Evolutionary conservation across 2,329 filamentous ascomycete species (phyloP).

Genomic region (Aspergillus ibericus): DNA sequence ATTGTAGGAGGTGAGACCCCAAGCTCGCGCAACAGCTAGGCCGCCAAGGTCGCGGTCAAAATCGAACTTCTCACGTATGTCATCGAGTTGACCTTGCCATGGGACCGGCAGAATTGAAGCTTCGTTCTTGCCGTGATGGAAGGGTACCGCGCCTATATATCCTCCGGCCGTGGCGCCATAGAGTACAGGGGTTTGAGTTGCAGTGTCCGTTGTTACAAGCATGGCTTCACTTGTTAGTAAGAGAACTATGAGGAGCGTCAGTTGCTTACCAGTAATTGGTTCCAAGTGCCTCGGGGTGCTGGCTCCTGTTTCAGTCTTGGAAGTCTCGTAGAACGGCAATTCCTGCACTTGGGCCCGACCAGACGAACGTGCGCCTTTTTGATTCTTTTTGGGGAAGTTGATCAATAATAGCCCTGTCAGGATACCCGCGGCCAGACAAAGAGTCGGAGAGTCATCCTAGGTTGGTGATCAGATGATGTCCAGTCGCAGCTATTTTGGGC

Average conservation of each 20-base stretch:
- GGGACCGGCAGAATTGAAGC: conserved; percentile 13
- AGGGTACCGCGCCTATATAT: conserved; percentile 19
- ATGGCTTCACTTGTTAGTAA: conserved; percentile 29
- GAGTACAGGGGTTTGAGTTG: conserved; percentile 20
- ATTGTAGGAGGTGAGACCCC: conserved; percentile 54
- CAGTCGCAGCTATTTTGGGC: conserved; percentile 6
- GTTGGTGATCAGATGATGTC: not conserved
- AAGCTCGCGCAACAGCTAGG: conserved; percentile 51
- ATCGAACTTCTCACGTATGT: conserved; percentile 47
- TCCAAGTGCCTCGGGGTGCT: conserved; percentile 27
- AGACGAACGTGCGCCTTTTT: conserved; percentile 10
- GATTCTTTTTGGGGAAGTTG: conserved; percentile 18
- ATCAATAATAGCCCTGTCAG: conserved; percentile 28
- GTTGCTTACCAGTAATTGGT: conserved; percentile 34
- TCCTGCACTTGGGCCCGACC: conserved; percentile 14
- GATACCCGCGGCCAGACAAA: conserved; percentile 26
- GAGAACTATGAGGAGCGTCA: too few relatives aligned
- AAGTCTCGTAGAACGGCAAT: conserved; percentile 23
- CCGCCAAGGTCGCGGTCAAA: conserved; percentile 52
- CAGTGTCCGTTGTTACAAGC: conserved; percentile 16
- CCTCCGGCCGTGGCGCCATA: conserved; percentile 35
- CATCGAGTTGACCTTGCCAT: conserved; percentile 34
- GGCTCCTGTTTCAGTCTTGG: conserved; percentile 8
- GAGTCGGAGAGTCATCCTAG: conserved; percentile 22
- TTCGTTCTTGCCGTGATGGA: conserved; percentile 12